phyloP scores from a whole-genome alignment of 768 basidiomycete species.

The Trametes punicea region DNA sequence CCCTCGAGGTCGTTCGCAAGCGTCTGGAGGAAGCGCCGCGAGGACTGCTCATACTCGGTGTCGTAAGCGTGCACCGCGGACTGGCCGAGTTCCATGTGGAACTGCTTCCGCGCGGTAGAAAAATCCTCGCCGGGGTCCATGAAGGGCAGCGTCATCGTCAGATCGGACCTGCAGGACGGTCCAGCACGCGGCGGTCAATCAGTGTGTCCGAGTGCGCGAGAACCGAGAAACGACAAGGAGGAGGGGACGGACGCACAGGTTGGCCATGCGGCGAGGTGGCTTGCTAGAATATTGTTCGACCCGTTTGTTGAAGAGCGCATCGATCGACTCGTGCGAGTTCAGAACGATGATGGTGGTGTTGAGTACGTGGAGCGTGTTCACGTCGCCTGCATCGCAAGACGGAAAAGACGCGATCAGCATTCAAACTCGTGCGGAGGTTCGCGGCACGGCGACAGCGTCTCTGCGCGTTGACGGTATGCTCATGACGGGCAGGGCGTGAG shows the following conservation, averaged over 20 bases:
- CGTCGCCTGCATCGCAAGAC: slow-evolving; percentile 1
- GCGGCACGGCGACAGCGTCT: background rate
- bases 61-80: slow-evolving; percentile 3
- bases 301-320: slow-evolving; percentile 19
- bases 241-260: slow-evolving; percentile 7
- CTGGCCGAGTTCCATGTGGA: slow-evolving; percentile 16
- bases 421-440: background rate
- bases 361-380: slow-evolving; percentile 14
- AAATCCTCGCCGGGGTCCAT: slow-evolving; percentile 20
- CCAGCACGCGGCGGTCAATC: background rate
- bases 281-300: slow-evolving; percentile 16
- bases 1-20: slow-evolving; percentile 6
- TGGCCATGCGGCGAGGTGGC: slow-evolving; percentile 16
- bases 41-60: slow-evolving; percentile 14
- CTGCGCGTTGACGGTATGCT: background rate
- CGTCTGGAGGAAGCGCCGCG: slow-evolving; percentile 1
- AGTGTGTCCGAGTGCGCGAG: background rate
- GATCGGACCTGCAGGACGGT: slow-evolving; percentile 4
- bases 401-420: background rate
- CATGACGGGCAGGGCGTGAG: background rate
- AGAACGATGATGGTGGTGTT: slow-evolving; percentile 21
- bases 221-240: background rate
- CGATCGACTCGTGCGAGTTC: slow-evolving; percentile 20
- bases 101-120: slow-evolving; percentile 17
- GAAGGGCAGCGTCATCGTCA: slow-evolving; percentile 21